Evolutionary conservation across 1,139 yeast species (phyloP).

Genomic region (Debaryomyces robertsiae): DNA sequence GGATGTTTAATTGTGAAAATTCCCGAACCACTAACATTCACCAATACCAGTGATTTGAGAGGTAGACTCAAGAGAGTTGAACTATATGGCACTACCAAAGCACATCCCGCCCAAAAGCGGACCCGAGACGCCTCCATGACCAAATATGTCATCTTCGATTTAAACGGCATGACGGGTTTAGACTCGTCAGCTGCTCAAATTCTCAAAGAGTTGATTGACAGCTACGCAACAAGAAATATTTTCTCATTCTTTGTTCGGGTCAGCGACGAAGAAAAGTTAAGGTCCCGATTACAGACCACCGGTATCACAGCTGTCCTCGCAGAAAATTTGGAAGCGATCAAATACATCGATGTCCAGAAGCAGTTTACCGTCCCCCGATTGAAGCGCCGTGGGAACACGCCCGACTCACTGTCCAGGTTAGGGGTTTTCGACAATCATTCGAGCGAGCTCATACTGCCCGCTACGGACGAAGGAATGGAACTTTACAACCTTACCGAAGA

Average conservation of each 20-base stretch:
- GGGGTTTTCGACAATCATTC: constrained; percentile 3
- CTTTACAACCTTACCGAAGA: constrained; percentile 33
- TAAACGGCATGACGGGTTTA: constrained; percentile 82
- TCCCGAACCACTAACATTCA: constrained; percentile 92
- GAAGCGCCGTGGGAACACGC: constrained; percentile 8
- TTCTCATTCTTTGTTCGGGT: constrained; percentile 69
- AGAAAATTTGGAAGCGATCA: constrained; percentile 29
- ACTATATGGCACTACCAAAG: constrained; percentile 76
- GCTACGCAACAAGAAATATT: constrained; percentile 59
- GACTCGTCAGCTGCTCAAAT: constrained; percentile 90
- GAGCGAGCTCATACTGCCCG: constrained; percentile 7
- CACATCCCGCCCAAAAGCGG: constrained; percentile 80
- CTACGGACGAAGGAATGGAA: constrained; percentile 17
- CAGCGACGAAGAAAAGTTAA: constrained; percentile 38
- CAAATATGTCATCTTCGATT: constrained; percentile 72
- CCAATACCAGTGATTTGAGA: constrained; percentile 83
- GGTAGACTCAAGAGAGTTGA: constrained; percentile 77
- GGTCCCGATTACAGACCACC: constrained; percentile 32
- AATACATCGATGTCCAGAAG: constrained; percentile 31
- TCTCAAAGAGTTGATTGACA: constrained; percentile 57
- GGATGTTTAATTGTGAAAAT: constrained; percentile 85
- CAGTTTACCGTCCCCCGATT: constrained; percentile 10
- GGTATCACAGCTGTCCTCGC: constrained; percentile 35
- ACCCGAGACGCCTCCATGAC: constrained; percentile 57
- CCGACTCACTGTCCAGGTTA: constrained; percentile 3